Percentiles rank a stretch among this genome's conserved stretches.
Evolutionary conservation across 2,329 filamentous ascomycete genomes (phyloP).

Genomic region (Ophiostoma populinum): DNA sequence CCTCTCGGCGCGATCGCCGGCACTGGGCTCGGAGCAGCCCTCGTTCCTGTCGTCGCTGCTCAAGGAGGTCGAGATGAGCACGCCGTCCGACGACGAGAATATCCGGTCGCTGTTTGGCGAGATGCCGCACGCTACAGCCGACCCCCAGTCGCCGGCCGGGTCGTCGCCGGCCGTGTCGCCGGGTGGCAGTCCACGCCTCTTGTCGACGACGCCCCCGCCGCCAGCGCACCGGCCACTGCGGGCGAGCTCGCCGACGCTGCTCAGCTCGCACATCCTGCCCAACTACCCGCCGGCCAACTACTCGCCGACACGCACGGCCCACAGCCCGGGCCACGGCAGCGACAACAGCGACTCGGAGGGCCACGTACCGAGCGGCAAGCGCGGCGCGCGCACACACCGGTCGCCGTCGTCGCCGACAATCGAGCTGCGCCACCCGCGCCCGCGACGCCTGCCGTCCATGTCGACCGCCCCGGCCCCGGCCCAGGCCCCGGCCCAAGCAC

Average conservation of each 20-base stretch:
- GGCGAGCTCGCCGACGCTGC: conserved; percentile 45
- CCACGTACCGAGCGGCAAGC: conserved; percentile 13
- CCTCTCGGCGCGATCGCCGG: neutral
- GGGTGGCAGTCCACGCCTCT: conserved; percentile 47
- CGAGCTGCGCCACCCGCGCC: conserved; percentile 36
- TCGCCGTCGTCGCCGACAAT: conserved; percentile 20
- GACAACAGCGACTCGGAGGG: conserved; percentile 25
- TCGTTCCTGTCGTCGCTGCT: conserved; percentile 77
- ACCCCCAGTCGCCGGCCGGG: conserved; percentile 16
- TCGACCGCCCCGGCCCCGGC: conserved; percentile 35
- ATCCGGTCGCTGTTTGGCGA: conserved; percentile 23
- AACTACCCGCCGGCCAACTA: conserved; percentile 60
- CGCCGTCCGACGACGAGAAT: conserved; percentile 39
- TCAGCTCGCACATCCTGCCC: conserved; percentile 57
- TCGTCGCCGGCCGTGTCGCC: conserved; percentile 51
- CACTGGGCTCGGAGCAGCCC: conserved; percentile 32
- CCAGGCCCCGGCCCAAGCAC: no score
- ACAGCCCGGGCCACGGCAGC: conserved; percentile 12
- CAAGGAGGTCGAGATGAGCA: conserved; percentile 64
- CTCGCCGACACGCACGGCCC: conserved; percentile 35
- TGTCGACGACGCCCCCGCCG: conserved; percentile 53
- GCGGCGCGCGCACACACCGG: conserved; percentile 11
- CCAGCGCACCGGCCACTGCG: conserved; percentile 41
- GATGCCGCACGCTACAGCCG: conserved; percentile 11
- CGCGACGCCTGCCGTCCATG: conserved; percentile 24